phyloP scores from a whole-genome alignment of 768 basidiomycete species.

The Russula earlei region DNA sequence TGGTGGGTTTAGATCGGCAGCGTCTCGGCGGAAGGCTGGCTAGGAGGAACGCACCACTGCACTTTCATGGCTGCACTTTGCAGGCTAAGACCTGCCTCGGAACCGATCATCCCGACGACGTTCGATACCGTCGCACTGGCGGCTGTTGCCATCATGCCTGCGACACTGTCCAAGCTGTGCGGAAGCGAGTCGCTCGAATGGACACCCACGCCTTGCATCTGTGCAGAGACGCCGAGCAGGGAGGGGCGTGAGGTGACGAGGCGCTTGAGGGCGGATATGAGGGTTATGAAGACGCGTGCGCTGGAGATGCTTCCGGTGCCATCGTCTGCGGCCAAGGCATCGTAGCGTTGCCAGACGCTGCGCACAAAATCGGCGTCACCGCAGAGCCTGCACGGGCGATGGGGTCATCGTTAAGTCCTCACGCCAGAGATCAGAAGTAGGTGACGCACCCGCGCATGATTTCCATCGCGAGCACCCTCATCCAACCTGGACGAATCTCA shows the following conservation, averaged over 20 bases:
- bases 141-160: constrained; percentile 75
- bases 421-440: background rate
- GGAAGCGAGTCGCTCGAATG: constrained; percentile 29
- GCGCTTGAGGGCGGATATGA: constrained; percentile 78
- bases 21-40: background rate
- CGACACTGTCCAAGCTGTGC: constrained; percentile 57
- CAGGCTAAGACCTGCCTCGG: constrained; percentile 59
- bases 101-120: constrained; percentile 78
- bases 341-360: constrained; percentile 16
- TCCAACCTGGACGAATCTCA: constrained; percentile 14
- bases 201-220: constrained; percentile 77
- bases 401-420: background rate
- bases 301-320: constrained; percentile 49
- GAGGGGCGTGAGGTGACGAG: constrained; percentile 84
- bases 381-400: constrained; percentile 7
- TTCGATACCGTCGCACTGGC: constrained; percentile 79
- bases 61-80: constrained; percentile 77
- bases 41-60: constrained; percentile 57
- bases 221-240: constrained; percentile 65
- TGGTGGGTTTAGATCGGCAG: background rate
- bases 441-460: constrained; percentile 13
- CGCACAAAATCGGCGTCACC: constrained; percentile 18
- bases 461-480: constrained; percentile 20
- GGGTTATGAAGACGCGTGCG: constrained; percentile 63
- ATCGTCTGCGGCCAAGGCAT: constrained; percentile 29